Evolutionary conservation across 352 stramenopile species (phyloP).

Genomic region (Phytophthora ramorum): DNA sequence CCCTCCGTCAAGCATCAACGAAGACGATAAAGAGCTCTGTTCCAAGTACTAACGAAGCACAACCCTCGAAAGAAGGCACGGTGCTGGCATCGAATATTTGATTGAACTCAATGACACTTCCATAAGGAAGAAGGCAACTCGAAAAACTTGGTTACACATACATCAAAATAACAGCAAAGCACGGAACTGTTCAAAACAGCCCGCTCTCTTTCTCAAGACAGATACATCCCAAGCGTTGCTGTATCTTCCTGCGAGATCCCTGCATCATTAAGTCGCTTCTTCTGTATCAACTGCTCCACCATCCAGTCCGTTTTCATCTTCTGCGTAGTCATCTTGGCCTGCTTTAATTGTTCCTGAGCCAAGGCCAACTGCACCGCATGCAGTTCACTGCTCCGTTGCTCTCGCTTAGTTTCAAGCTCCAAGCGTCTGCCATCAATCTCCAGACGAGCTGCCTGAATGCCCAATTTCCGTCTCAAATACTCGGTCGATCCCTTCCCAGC

Average conservation of each 20-base stretch:
- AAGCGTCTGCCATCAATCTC: conserved; percentile 53
- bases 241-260: conserved; percentile 50
- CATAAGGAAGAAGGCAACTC: conserved; percentile 17
- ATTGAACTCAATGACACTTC: conserved; percentile 4
- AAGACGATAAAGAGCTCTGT: conserved; percentile 26
- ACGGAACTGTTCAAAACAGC: conserved; percentile 25
- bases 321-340: conserved; percentile 52
- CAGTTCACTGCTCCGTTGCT: conserved; percentile 43
- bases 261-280: conserved; percentile 55
- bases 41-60: background rate
- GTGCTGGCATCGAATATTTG: background rate
- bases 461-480: conserved; percentile 50
- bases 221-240: conserved; percentile 32
- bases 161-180: conserved; percentile 8
- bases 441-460: conserved; percentile 46
- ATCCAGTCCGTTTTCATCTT: conserved; percentile 63
- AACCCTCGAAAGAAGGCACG: conserved; percentile 13
- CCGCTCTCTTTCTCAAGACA: conserved; percentile 32
- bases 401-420: conserved; percentile 55
- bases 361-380: conserved; percentile 56
- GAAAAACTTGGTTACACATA: conserved; percentile 25
- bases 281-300: conserved; percentile 61
- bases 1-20: conserved; percentile 46
- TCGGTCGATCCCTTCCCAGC: conserved; percentile 31
- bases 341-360: conserved; percentile 60